phyloP scores from a whole-genome alignment of 2,329 filamentous ascomycete genomes.

The Clonostachys chloroleuca region DNA sequence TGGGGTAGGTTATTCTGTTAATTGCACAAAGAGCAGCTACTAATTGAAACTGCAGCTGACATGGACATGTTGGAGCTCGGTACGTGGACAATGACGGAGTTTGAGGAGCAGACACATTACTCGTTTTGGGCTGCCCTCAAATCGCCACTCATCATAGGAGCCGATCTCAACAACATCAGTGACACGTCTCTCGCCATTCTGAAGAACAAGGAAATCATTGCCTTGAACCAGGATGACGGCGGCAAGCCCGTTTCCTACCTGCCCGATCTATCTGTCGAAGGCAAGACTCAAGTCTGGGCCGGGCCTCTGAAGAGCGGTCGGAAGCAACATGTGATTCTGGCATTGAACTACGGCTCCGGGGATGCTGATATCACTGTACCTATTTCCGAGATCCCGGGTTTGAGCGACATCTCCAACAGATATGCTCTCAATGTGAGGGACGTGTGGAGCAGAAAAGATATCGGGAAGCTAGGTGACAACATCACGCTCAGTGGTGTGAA shows the following conservation, averaged over 20 bases:
- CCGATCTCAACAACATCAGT: slow-evolving; percentile 20
- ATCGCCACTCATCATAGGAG: slow-evolving; percentile 35
- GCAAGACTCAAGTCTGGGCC: slow-evolving; percentile 17
- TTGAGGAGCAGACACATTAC: slow-evolving; percentile 36
- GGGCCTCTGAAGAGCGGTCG: slow-evolving; percentile 9
- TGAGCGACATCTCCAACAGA: neutral
- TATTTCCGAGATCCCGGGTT: neutral
- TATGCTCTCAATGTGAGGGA: neutral
- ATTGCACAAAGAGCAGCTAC: neutral
- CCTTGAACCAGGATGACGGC: slow-evolving; percentile 26
- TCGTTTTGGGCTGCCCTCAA: slow-evolving; percentile 40
- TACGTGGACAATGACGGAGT: slow-evolving; percentile 23
- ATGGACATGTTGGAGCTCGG: slow-evolving; percentile 39
- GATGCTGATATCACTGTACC: neutral
- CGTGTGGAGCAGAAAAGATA: neutral
- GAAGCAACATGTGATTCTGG: neutral
- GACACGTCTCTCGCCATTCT: slow-evolving; percentile 9
- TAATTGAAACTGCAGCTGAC: slow-evolving; percentile 11
- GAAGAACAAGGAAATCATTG: slow-evolving; percentile 14
- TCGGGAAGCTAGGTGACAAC: neutral
- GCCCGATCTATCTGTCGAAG: slow-evolving; percentile 12
- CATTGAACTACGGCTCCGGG: neutral
- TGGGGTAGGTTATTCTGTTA: neutral
- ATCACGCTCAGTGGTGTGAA: neutral
- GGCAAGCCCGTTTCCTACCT: slow-evolving; percentile 17